Evolutionary conservation across 148 eudicot genomes (phyloP).

Genomic region (Rhododendron kiyosumense): DNA sequence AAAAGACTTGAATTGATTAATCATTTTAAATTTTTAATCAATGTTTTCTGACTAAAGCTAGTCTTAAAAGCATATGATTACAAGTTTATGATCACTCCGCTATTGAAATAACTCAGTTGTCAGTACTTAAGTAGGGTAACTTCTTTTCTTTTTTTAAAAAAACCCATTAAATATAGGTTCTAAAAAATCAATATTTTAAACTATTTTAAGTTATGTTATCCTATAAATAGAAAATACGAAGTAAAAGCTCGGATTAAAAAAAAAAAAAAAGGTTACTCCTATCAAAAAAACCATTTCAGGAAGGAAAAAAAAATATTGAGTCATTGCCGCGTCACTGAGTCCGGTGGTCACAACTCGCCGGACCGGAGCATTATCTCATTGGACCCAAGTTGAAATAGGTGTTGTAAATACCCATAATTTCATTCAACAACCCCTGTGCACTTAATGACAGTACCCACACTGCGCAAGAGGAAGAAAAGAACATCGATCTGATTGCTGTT

Average conservation of each 20-base stretch:
- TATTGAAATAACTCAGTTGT: not conserved
- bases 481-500: not conserved
- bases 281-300: not conserved
- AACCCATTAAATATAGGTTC: not conserved
- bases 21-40: not conserved
- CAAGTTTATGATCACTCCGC: not conserved
- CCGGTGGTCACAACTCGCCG: not conserved
- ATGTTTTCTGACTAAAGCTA: not conserved
- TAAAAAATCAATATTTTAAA: not conserved
- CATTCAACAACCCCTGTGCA: constrained; percentile 10
- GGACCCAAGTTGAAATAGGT: constrained; percentile 2
- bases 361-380: not conserved
- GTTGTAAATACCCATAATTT: constrained; percentile 10
- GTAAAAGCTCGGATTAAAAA: not conserved
- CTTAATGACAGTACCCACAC: not conserved
- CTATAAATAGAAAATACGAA: too few relatives aligned
- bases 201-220: too few relatives aligned
- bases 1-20: not conserved
- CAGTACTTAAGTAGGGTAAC: not conserved
- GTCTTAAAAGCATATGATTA: not conserved
- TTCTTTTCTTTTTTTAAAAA: not conserved
- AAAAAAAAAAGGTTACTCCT: too few relatives aligned
- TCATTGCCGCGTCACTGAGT: not conserved
- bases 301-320: too few relatives aligned
- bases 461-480: not conserved